phyloP scores from a whole-genome alignment of 2,329 filamentous ascomycete species.

The Berkeleyomyces rouxiae region DNA sequence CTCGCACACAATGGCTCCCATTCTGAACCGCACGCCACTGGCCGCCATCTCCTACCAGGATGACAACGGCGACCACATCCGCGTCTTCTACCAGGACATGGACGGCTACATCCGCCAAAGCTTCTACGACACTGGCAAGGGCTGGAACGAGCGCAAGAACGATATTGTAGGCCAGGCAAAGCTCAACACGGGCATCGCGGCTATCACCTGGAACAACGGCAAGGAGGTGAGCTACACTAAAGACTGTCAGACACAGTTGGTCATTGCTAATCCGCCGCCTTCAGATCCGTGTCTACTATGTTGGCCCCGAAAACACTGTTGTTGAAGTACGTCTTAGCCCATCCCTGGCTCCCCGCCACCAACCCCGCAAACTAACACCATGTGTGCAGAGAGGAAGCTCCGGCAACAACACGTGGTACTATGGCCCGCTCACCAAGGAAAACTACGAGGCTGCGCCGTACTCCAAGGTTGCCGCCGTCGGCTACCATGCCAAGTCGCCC shows the following conservation, averaged over 20 bases:
- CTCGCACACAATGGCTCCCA: constrained; percentile 8
- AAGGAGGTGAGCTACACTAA: constrained; percentile 4
- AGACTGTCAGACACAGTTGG: too few relatives aligned
- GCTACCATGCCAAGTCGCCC: constrained; percentile 12
- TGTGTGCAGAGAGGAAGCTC: constrained; percentile 7
- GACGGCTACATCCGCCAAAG: constrained; percentile 13
- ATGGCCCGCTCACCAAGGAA: constrained; percentile 9
- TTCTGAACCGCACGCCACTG: constrained; percentile 11
- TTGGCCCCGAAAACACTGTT: constrained; percentile 11
- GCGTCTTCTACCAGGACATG: constrained; percentile 13
- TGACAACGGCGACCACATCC: constrained; percentile 13
- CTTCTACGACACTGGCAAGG: constrained; percentile 13
- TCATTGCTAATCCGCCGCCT: not conserved
- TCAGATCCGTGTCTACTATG: constrained; percentile 13
- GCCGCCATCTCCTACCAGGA: constrained; percentile 13
- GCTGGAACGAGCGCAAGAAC: constrained; percentile 13
- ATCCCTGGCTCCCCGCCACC: not conserved
- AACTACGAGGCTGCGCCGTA: constrained; percentile 9
- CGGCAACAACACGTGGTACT: constrained; percentile 13
- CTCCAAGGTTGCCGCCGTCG: constrained; percentile 13
- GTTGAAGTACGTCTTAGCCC: constrained; percentile 5
- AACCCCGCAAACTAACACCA: not conserved
- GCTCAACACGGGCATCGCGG: constrained; percentile 12
- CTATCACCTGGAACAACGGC: constrained; percentile 14
- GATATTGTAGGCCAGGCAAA: constrained; percentile 12